Conservation (phyloP, 1,284 basidiomycete genomes). For the Cystobasidium slooffiae region DNA sequence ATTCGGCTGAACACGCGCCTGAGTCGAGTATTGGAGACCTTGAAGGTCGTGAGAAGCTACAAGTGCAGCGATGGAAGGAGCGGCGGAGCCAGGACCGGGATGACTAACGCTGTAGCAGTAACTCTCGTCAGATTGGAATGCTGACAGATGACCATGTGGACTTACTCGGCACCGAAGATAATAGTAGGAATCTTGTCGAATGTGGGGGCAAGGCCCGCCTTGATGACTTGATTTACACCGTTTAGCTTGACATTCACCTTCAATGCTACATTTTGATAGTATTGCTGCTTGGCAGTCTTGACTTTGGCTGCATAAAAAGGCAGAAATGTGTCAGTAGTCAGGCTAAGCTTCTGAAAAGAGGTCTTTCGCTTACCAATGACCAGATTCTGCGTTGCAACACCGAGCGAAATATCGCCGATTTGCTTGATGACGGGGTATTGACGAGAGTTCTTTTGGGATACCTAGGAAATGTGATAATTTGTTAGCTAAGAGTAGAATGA, state of each 20-base stretch:
- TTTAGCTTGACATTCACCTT: constrained; percentile 81
- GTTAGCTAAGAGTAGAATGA: not conserved
- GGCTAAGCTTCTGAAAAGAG: not conserved
- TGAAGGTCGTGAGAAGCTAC: constrained; percentile 42
- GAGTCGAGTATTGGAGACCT: constrained; percentile 36
- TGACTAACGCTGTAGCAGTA: constrained; percentile 24
- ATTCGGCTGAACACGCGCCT: constrained; percentile 37
- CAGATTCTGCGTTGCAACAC: constrained; percentile 44
- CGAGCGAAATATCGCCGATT: constrained; percentile 36
- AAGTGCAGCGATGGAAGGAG: constrained; percentile 43
- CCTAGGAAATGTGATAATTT: not conserved
- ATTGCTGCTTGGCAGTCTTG: constrained; percentile 35
- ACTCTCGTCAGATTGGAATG: not conserved
- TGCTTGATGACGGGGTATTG: constrained; percentile 41
- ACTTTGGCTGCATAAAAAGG: constrained; percentile 27
- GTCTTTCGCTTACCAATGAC: constrained; percentile 27
- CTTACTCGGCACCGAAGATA: constrained; percentile 42
- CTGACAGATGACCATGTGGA: not conserved
- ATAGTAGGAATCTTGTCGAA: constrained; percentile 34
- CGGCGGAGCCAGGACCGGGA: constrained; percentile 41
- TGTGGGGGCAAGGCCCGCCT: constrained; percentile 15
- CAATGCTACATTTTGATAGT: constrained; percentile 54
- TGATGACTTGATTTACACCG: constrained; percentile 67
- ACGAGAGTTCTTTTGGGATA: constrained; percentile 38
- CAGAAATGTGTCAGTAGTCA: not conserved